phyloP scores from a whole-genome alignment of 2,329 filamentous ascomycete genomes.

The Monascus ruber region DNA sequence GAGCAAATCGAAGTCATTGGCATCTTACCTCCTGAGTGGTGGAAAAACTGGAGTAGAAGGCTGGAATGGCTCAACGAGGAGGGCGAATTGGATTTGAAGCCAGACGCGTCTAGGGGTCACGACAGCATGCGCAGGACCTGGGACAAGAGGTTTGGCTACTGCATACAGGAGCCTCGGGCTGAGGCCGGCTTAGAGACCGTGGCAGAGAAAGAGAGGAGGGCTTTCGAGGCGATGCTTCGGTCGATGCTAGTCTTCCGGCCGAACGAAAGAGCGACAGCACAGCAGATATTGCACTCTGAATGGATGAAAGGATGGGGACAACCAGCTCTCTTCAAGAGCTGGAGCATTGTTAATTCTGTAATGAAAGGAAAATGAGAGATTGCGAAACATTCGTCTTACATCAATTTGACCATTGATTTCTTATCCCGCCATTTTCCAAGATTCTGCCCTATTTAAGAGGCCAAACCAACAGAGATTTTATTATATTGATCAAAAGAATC shows the following conservation, averaged over 20 bases:
- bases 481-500: too few species aligned
- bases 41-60: slow-evolving; percentile 11
- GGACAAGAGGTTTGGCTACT: slow-evolving; percentile 6
- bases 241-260: slow-evolving; percentile 12
- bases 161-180: slow-evolving; percentile 10
- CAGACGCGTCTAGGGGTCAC: neutral
- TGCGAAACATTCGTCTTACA: too few species aligned
- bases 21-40: slow-evolving; percentile 13
- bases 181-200: slow-evolving; percentile 1
- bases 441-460: neutral
- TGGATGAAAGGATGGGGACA: slow-evolving; percentile 17
- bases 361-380: too few species aligned
- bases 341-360: too few species aligned
- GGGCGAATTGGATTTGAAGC: slow-evolving; percentile 2
- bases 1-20: slow-evolving; percentile 18
- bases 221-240: slow-evolving; percentile 11
- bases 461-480: neutral
- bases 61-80: slow-evolving; percentile 6
- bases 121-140: slow-evolving; percentile 1
- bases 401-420: too few species aligned
- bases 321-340: too few species aligned
- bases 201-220: slow-evolving; percentile 8
- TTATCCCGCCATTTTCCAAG: neutral
- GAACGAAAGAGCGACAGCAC: slow-evolving; percentile 8
- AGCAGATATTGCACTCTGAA: slow-evolving; percentile 11